Evolutionary conservation across 257 asterid species (phyloP), one percentile per base, ranked within the genome.

Genomic region (Asclepias syriaca): DNA sequence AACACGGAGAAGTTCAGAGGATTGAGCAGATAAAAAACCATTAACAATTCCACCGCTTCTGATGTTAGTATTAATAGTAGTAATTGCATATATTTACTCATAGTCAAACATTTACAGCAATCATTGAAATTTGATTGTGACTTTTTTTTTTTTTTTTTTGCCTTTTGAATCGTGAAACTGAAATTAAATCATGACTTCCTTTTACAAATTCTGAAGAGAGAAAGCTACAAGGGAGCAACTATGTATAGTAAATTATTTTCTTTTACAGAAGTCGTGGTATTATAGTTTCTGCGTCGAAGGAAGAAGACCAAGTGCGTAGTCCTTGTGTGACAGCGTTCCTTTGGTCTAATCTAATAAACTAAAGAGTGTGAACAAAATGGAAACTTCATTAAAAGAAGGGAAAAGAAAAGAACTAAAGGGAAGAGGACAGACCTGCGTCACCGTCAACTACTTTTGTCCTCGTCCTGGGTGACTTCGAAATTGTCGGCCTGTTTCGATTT

Each of bases 401-500:
- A 24, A 58, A 27, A 59, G 0, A 15, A 6, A 2, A 0, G 3
- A 29, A 29, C 3, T 29, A 29, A 29, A 29, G 34, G 34, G 6
- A 14, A 19, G 16, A 0, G 72, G 27, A 59, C 34, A 8, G 72
- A 40, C 21, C 14, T 27, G 22, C 19, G 37, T 70, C 72, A 51
- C 53, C 54, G 37, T 70, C 72, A 69, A 63, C 54, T 40, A 51
- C 54, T 29, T 76, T 63, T 76, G 34, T 45, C 27, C 27, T 24
- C 27, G 27, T 24, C 79, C 53, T 70, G 53, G 29, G 54, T 63
- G 45, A 15, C 19, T 64, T 77, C 80, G 37, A 71, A 56, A 43
- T 48, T 65, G 55, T 39, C 82, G 27, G 58, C 73, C 45, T 73
- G 74, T 43, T 69, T 68, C 54, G 14, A 69, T 37, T 34, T 56